Percentiles rank a stretch among this genome's conserved stretches.
These are phyloP conservation scores for Clarireedia monteithiana DNA, from an alignment of 2,329 filamentous ascomycete species.

Conservation along the genomic window DNA sequence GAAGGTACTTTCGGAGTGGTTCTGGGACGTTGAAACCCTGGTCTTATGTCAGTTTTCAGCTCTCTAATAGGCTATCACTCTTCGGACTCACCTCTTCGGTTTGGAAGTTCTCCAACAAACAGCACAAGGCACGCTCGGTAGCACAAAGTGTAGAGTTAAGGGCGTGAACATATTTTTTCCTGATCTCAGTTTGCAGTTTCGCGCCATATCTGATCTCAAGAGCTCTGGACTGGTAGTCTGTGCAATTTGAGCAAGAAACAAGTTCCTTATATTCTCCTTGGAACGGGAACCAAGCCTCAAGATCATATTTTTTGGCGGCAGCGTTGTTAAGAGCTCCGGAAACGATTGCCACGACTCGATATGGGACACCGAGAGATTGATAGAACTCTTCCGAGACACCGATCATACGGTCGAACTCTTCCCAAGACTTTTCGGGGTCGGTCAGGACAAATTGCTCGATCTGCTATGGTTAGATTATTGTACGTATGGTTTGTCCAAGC, in stretches of 20 bases:
- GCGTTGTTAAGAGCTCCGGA: conserved; percentile 93
- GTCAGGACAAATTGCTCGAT: conserved; percentile 74
- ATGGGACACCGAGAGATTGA: conserved; percentile 79
- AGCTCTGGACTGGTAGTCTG: conserved; percentile 91
- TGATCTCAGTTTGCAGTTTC: conserved; percentile 75
- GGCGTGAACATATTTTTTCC: conserved; percentile 92
- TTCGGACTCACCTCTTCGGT: conserved; percentile 60
- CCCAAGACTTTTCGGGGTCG: conserved; percentile 86
- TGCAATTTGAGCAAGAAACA: conserved; percentile 96
- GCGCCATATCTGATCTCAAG: conserved; percentile 86
- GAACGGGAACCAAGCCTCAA: conserved; percentile 95
- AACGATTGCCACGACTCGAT: conserved; percentile 88
- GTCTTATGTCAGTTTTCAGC: conserved; percentile 13
- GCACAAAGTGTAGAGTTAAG: conserved; percentile 86
- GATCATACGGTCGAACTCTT: conserved; percentile 92
- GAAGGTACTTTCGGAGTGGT: conserved; percentile 80
- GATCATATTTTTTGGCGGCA: conserved; percentile 85
- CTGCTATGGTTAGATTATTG: conserved; percentile 33
- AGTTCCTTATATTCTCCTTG: conserved; percentile 98
- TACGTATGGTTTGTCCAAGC: conserved; percentile 11
- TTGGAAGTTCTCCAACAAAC: conserved; percentile 95
- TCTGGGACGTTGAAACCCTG: conserved; percentile 74
- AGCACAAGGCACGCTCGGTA: conserved; percentile 88
- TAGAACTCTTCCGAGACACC: conserved; percentile 89
- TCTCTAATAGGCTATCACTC: neutral